Evolutionary conservation across 108 stramenopile species (phyloP).

Genomic region (Cyclotella atomus): DNA sequence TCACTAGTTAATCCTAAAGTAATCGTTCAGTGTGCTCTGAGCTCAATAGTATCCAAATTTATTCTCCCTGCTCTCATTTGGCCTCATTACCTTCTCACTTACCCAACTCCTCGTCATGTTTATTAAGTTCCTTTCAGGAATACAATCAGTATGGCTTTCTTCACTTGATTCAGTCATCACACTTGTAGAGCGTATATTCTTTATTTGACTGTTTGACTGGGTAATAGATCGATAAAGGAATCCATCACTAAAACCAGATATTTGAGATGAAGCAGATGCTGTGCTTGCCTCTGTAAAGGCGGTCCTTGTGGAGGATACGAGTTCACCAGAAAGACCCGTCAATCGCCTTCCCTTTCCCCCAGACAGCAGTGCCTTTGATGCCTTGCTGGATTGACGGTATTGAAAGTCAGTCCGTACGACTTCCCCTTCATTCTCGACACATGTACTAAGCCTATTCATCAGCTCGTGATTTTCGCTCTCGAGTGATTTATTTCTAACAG

Average conservation of each 20-base stretch:
- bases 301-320: not conserved
- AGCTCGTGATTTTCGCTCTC: slow-evolving; percentile 5
- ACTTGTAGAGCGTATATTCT: not conserved
- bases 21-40: not conserved
- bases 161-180: not conserved
- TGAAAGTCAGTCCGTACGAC: not conserved
- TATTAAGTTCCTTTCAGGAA: not conserved
- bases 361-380: no score
- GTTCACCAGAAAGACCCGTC: no score
- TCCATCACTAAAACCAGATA: not conserved
- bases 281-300: not conserved
- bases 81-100: not conserved
- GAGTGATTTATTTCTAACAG: not conserved
- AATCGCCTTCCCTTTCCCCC: not conserved
- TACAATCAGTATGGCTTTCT: not conserved
- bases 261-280: not conserved
- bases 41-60: not conserved
- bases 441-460: not conserved
- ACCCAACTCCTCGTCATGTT: not conserved
- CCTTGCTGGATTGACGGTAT: not conserved
- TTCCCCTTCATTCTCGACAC: not conserved
- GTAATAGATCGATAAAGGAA: not conserved
- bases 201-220: not conserved
- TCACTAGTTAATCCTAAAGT: no score
- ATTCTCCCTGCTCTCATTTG: not conserved